Conservation (phyloP, 1,284 basidiomycete species). For the Leccinum huronense region DNA sequence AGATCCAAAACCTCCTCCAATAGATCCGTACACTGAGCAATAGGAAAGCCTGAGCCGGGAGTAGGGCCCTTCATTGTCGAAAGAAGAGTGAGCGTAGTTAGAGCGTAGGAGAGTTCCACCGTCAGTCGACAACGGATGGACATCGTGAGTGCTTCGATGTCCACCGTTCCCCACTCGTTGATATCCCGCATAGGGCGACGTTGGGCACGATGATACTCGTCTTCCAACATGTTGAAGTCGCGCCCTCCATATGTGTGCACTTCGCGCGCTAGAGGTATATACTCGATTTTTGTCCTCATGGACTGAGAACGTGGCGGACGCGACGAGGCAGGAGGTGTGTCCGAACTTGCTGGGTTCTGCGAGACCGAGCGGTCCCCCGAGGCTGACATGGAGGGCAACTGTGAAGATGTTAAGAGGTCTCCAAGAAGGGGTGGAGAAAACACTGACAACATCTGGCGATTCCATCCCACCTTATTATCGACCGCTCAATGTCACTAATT, state of each 20-base stretch:
- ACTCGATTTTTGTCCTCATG: slow-evolving; percentile 84
- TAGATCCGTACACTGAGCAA: slow-evolving; percentile 77
- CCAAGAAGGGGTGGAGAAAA: slow-evolving; percentile 12
- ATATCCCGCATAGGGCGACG: slow-evolving; percentile 64
- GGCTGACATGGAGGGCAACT: slow-evolving; percentile 26
- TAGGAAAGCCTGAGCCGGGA: slow-evolving; percentile 66
- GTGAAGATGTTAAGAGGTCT: slow-evolving; percentile 18
- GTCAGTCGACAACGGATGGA: slow-evolving; percentile 84
- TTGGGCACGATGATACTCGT: slow-evolving; percentile 54
- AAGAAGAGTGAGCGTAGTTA: slow-evolving; percentile 87
- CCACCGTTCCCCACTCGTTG: slow-evolving; percentile 82
- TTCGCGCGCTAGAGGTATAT: slow-evolving; percentile 79
- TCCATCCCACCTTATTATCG: slow-evolving; percentile 40
- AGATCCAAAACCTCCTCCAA: slow-evolving; percentile 88
- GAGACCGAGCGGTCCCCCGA: slow-evolving; percentile 24
- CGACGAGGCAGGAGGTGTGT: slow-evolving; percentile 22
- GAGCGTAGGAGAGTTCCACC: slow-evolving; percentile 83
- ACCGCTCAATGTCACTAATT: slow-evolving; percentile 31
- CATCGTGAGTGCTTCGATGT: slow-evolving; percentile 88
- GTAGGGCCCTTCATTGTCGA: slow-evolving; percentile 69
- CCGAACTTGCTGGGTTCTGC: slow-evolving; percentile 18
- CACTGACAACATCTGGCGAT: slow-evolving; percentile 39
- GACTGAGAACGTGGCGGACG: slow-evolving; percentile 43
- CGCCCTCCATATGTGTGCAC: slow-evolving; percentile 83
- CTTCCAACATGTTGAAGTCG: slow-evolving; percentile 72